A percentile compares a stretch with the other conserved stretches of the same genome.
These are phyloP conservation scores for Backusella tuberculispora DNA, from an alignment of 192 early-diverging fungal species.

Conservation along the genomic window DNA sequence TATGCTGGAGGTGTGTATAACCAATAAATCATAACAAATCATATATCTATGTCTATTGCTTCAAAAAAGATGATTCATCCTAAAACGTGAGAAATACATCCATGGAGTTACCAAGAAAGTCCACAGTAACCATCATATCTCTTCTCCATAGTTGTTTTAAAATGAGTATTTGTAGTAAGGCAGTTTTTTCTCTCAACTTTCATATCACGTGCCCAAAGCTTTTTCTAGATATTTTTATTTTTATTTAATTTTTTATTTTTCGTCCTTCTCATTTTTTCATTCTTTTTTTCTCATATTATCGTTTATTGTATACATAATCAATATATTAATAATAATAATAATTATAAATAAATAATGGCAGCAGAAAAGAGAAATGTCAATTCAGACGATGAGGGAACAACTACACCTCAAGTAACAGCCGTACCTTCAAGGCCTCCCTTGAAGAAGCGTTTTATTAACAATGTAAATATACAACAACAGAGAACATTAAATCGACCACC, in stretches of 20 bases:
- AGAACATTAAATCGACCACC: not conserved
- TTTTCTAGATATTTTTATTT: not conserved
- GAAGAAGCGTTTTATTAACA: conserved; percentile 26
- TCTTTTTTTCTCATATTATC: conserved; percentile 1
- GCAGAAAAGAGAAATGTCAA: conserved; percentile 20
- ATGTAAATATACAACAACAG: conserved; percentile 16
- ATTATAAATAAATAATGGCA: not conserved
- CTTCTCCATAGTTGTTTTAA: too few relatives aligned
- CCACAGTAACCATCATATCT: too few relatives aligned
- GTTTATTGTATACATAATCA: not conserved
- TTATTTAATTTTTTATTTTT: not conserved
- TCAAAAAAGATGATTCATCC: too few relatives aligned
- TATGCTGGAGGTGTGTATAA: too few relatives aligned
- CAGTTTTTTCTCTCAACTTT: too few relatives aligned
- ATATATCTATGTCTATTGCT: too few relatives aligned
- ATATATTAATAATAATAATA: not conserved
- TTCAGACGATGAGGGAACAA: conserved; percentile 3
- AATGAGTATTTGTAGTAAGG: too few relatives aligned
- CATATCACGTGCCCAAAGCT: too few relatives aligned
- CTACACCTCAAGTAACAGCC: not conserved
- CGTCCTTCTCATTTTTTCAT: not conserved
- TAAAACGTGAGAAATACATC: too few relatives aligned
- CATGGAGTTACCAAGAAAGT: too few relatives aligned
- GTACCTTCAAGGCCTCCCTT: conserved; percentile 23
- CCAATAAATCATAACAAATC: too few relatives aligned